Base-by-base conservation (phyloP, 768 basidiomycete species). In the Lentinula boryana region DNA sequence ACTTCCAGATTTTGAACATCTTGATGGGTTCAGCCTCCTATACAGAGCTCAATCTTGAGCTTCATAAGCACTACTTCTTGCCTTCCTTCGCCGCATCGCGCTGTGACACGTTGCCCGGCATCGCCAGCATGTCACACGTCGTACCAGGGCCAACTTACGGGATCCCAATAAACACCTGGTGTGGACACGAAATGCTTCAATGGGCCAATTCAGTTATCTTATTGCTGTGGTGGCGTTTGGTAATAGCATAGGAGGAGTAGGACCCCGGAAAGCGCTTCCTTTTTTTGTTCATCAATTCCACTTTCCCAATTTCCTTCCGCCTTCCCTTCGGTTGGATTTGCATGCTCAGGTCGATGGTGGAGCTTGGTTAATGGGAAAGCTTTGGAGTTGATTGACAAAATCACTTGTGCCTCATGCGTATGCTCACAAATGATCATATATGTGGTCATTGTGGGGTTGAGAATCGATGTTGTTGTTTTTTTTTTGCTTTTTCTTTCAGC, bases 231-330 rank as follows among this genome's bases (percentile, higher is more conserved):
- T 56, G 54, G 36, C 36, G 32, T 56, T 41, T 7, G 48, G 48
- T 49, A 49, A 21, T 31, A 49, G 48, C 9, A 12, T 49, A 31
- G 48, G 27, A 23, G 48, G 18, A 49, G 23, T 51, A 51, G 32
- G 50, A 51, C 50, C 50, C 50, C 50, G 50, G 50, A 35, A 51
- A 51, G 50, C 50, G 27, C 50, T 51, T 51, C 50, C 48, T 21
- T 23, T 43, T 21, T 23, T 43, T 43, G 41, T 6, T 43, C 41
- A 16, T 43, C n/a, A 7, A n/a, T 31, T 27, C 1, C 27, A 16
- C 49, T 32, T 50, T 55, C 18, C 16, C n/a, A 77, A 67, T 77
- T 79, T 73, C 77, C n/a, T 27, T 12, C 32, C 5, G 31, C 32
- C 33, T 32, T 32, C 18, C 54, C 54, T 0, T 56, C 36, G 23